These are phyloP conservation scores for Colletotrichum orchidophilum DNA, from an alignment of 2,329 filamentous ascomycete species.

Conservation along the genomic window DNA sequence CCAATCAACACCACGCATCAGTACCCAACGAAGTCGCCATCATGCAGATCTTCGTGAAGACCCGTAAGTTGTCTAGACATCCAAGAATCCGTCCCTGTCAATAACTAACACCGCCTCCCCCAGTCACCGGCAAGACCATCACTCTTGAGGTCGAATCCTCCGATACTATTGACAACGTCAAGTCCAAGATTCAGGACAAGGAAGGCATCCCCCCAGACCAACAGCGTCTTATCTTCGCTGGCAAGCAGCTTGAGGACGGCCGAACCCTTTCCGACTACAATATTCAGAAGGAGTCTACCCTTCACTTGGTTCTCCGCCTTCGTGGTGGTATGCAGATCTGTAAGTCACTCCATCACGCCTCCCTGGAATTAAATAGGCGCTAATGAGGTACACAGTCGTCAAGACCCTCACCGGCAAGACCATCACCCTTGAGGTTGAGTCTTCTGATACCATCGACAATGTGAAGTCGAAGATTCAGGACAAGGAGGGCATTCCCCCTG, in stretches of 20 bases:
- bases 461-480: constrained; percentile 98
- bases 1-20: constrained; percentile 36
- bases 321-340: constrained; percentile 73
- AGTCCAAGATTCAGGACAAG: constrained; percentile 92
- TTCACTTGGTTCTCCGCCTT: constrained; percentile 80
- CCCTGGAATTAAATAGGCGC: constrained; percentile 32
- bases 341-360: constrained; percentile 48
- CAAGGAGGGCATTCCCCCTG: constrained; percentile 95
- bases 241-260: constrained; percentile 59
- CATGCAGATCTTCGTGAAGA: constrained; percentile 99
- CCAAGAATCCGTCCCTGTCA: constrained; percentile 51
- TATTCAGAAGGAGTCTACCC: constrained; percentile 72
- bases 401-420: constrained; percentile 94
- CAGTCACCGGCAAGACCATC: constrained; percentile 88
- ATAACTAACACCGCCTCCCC: constrained; percentile 41
- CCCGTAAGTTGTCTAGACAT: constrained; percentile 68
- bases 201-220: constrained; percentile 89
- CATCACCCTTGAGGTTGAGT: constrained; percentile 91
- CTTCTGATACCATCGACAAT: constrained; percentile 92
- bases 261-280: constrained; percentile 66
- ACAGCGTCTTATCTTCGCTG: constrained; percentile 84
- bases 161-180: constrained; percentile 88
- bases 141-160: constrained; percentile 81
- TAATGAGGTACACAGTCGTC: constrained; percentile 58
- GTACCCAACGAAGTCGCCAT: constrained; percentile 48